phyloP scores from a whole-genome alignment of 192 early-diverging fungal species.

The Allomyces macrogynus region DNA sequence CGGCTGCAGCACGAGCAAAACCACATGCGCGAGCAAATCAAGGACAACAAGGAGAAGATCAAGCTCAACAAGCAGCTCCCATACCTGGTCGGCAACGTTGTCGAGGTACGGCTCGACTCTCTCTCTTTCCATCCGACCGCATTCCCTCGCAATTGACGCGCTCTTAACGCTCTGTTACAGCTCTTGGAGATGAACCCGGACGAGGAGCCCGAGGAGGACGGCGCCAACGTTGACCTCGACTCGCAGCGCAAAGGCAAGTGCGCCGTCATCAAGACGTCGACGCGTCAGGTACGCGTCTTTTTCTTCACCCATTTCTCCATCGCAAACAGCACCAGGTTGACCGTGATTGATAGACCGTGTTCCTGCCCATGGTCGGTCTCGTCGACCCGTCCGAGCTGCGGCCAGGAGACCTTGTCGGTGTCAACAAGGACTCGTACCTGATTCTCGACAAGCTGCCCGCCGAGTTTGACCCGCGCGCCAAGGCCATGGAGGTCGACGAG shows the following conservation, averaged over 20 bases:
- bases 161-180: conserved; percentile 9
- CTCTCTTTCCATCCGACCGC: too few species aligned
- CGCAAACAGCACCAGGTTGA: not conserved
- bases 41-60: conserved; percentile 96
- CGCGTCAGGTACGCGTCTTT: conserved; percentile 51
- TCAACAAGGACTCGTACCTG: conserved; percentile 94
- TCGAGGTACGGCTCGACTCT: conserved; percentile 49
- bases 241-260: conserved; percentile 87
- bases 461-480: conserved; percentile 93
- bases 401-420: conserved; percentile 93
- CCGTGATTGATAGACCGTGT: conserved; percentile 51
- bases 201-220: conserved; percentile 82
- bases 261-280: conserved; percentile 89
- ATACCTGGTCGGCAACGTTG: conserved; percentile 86
- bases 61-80: conserved; percentile 94
- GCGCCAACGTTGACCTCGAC: conserved; percentile 81
- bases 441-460: conserved; percentile 89
- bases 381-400: conserved; percentile 73
- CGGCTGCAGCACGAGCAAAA: conserved; percentile 77
- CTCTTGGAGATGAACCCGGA: conserved; percentile 80
- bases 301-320: not conserved
- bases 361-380: conserved; percentile 89
- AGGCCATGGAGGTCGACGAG: conserved; percentile 99
- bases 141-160: too few species aligned
- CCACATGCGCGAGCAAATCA: conserved; percentile 75